Base-by-base conservation (phyloP, 2,329 filamentous ascomycete genomes). In the Nigrospora sphaerica region DNA sequence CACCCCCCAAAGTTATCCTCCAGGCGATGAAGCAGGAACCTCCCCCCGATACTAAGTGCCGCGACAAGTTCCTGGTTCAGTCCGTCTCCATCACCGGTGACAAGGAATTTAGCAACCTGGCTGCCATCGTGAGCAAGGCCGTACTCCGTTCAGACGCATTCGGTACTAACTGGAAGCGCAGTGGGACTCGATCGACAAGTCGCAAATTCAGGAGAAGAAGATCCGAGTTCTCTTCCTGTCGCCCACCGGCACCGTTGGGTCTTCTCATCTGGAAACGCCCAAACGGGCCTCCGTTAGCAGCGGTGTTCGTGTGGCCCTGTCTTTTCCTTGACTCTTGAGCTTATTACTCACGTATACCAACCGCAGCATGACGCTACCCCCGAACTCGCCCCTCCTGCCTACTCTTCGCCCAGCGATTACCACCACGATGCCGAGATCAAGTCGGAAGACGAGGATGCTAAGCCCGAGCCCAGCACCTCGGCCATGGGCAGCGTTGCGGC, bases 1-100 rank as follows among this genome's bases (percentile, higher is more conserved):
- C 45, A 33, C 12, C 12, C 19, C 47, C 39, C 44, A 52, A 28
- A 95, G 93, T 98, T 48, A 83, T 97, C 34, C 82, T 98, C 37
- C 93, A 98, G 72, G 90, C 92, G 19, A 96, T 98, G 93, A 96
- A 95, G 75, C 82, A 89, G 62, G 91, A 97, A 61, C 92, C 92
- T 46, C 80, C 91, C 17, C 67, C 75, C 48, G 91, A 95, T 64
- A 83, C 86, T 52, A 91, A 89, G 67, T 98, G 93, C 74, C 86
- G 88, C 67, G 92, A 97, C 78, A 97, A 97, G 74, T 97, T 97
- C 68, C 80, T 97, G 46, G 92, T 97, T 33, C 92, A 97, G 70
- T 95, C 91, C 23, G 88, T 95, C 42, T 76, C 83, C 44, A 87
- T 96, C 54, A 85, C 85, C 18, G 76, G 83, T 52, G 88, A 95